Conservation (phyloP, 768 basidiomycete species). For the Asterophora lycoperdoides region DNA sequence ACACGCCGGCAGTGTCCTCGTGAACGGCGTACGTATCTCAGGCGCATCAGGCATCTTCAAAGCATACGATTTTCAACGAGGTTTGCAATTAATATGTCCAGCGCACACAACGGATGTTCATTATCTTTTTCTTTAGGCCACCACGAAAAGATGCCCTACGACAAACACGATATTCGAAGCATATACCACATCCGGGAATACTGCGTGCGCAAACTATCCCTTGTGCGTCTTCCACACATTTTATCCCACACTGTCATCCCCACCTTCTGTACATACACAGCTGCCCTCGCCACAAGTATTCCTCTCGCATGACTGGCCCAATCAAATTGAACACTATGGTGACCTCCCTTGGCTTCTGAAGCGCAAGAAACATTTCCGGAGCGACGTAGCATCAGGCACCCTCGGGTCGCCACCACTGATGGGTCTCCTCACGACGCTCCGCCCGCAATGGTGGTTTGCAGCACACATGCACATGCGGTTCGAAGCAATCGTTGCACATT, state of each 20-base stretch:
- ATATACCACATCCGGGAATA: conserved; percentile 91
- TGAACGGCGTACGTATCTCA: conserved; percentile 84
- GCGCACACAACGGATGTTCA: neutral
- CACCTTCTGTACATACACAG: conserved; percentile 30
- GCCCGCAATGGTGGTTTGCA: conserved; percentile 87
- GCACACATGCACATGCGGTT: conserved; percentile 90
- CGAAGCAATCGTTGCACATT: conserved; percentile 61
- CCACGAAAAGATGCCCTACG: conserved; percentile 80
- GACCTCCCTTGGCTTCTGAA: conserved; percentile 60
- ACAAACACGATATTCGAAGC: conserved; percentile 64
- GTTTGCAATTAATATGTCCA: conserved; percentile 28
- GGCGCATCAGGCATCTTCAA: conserved; percentile 95
- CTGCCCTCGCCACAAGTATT: conserved; percentile 68
- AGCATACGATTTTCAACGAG: conserved; percentile 63
- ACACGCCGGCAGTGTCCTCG: conserved; percentile 80
- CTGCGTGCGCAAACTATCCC: conserved; percentile 72
- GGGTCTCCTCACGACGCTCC: conserved; percentile 64
- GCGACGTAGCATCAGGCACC: conserved; percentile 59
- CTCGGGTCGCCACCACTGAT: conserved; percentile 88
- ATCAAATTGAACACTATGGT: conserved; percentile 77
- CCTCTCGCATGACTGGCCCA: conserved; percentile 97
- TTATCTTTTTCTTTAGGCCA: conserved; percentile 45
- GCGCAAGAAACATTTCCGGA: conserved; percentile 72
- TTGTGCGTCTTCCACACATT: conserved; percentile 38
- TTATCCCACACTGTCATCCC: neutral